Conservation (phyloP, 1,139 yeast genomes). For the Blastobotrys proliferans region DNA sequence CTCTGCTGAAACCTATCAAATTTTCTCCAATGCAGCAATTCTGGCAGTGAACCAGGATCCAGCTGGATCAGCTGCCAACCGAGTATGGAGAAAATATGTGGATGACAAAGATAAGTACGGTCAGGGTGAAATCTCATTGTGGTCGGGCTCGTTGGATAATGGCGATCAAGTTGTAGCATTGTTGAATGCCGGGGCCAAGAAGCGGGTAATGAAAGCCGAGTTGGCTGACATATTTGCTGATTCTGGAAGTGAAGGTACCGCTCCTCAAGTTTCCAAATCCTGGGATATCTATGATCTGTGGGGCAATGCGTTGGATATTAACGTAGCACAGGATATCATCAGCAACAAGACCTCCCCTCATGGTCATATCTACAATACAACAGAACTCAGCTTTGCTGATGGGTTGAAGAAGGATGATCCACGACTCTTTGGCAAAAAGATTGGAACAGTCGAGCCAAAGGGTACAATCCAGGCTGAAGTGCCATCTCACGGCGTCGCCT, state of each 20-base stretch:
- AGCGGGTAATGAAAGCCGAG: conserved; percentile 17
- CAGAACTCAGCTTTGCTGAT: conserved; percentile 16
- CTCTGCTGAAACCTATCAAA: conserved; percentile 22
- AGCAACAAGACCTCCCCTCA: conserved; percentile 4
- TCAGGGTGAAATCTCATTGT: conserved; percentile 22
- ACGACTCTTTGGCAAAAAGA: conserved; percentile 15
- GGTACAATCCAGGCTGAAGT: conserved; percentile 17
- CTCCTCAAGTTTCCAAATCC: conserved; percentile 15
- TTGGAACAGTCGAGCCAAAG: conserved; percentile 14
- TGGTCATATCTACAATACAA: conserved; percentile 13
- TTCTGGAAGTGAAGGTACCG: conserved; percentile 16
- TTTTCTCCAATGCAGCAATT: conserved; percentile 27
- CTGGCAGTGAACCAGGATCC: conserved; percentile 31
- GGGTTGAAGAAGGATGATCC: conserved; percentile 17
- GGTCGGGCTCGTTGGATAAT: conserved; percentile 23
- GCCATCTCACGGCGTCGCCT: conserved; percentile 17
- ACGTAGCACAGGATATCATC: conserved; percentile 15
- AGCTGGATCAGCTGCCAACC: conserved; percentile 22
- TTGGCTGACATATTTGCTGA: conserved; percentile 27
- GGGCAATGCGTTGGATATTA: conserved; percentile 17
- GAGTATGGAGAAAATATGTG: conserved; percentile 22
- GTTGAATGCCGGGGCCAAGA: conserved; percentile 25
- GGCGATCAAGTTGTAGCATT: conserved; percentile 28
- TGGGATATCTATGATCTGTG: conserved; percentile 26
- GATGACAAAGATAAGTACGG: conserved; percentile 20